These are phyloP conservation scores for Bidens hawaiensis DNA, from an alignment of 140 eudicot species.

Conservation along the genomic window DNA sequence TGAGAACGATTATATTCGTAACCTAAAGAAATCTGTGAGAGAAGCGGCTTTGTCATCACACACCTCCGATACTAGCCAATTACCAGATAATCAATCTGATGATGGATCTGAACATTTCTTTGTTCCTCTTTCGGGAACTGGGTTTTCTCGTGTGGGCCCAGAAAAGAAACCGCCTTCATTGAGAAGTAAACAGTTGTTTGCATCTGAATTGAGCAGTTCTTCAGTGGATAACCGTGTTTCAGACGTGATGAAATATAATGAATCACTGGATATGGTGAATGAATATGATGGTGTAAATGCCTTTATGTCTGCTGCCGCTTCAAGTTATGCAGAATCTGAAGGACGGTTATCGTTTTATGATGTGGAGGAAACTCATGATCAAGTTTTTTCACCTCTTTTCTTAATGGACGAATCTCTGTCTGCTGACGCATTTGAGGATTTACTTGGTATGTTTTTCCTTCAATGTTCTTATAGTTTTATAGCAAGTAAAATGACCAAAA, in stretches of 20 bases:
- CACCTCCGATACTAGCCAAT: constrained; percentile 41
- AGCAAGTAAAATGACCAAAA: neutral
- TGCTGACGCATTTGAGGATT: constrained; percentile 76
- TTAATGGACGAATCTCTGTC: constrained; percentile 71
- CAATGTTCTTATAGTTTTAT: neutral
- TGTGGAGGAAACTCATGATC: constrained; percentile 65
- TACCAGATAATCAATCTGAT: constrained; percentile 75
- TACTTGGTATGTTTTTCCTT: constrained; percentile 57
- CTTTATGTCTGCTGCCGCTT: constrained; percentile 64
- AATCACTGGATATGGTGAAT: constrained; percentile 34
- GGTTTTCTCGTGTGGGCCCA: constrained; percentile 53
- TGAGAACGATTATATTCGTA: constrained; percentile 55
- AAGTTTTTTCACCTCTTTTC: constrained; percentile 88
- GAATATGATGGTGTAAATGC: constrained; percentile 64
- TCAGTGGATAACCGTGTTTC: constrained; percentile 35
- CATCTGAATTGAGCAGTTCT: constrained; percentile 35
- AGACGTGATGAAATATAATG: constrained; percentile 10
- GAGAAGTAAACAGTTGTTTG: constrained; percentile 51
- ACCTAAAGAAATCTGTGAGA: constrained; percentile 82
- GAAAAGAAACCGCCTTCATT: constrained; percentile 42
- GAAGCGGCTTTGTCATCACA: constrained; percentile 76
- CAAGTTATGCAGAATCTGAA: constrained; percentile 63
- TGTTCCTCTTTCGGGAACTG: constrained; percentile 72
- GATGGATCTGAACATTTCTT: constrained; percentile 94
- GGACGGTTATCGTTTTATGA: constrained; percentile 66